Evolutionary conservation across 2,329 filamentous ascomycete genomes (phyloP).

Genomic region (Eutypella sp.): DNA sequence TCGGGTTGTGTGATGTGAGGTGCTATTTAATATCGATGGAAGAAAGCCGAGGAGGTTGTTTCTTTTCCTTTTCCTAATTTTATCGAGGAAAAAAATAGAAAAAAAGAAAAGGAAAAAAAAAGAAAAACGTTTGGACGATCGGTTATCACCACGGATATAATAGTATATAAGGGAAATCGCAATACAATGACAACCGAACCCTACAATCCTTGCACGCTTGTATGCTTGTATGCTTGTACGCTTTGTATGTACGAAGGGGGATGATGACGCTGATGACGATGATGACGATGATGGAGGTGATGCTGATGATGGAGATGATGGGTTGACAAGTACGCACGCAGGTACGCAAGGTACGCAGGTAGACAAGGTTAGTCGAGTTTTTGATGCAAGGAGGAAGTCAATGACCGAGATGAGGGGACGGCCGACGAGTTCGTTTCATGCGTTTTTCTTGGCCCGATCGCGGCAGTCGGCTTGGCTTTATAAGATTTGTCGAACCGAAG

Average conservation of each 20-base stretch:
- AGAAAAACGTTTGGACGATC: neutral
- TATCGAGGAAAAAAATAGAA: neutral
- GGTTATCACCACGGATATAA: neutral
- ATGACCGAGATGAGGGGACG: neutral
- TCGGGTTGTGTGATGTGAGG: too few relatives aligned
- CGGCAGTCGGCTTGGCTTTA: neutral
- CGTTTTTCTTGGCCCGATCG: neutral
- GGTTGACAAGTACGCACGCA: too few relatives aligned
- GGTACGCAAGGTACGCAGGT: neutral
- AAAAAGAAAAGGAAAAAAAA: neutral
- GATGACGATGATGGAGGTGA: too few relatives aligned
- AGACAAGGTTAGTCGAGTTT: neutral
- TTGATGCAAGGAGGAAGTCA: neutral
- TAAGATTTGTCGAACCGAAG: too few relatives aligned
- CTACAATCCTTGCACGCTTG: too few relatives aligned
- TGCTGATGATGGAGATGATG: too few relatives aligned
- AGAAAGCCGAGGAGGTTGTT: neutral
- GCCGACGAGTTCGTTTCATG: neutral
- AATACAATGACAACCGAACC: neutral
- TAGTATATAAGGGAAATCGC: neutral
- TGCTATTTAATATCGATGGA: neutral
- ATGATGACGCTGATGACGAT: too few relatives aligned
- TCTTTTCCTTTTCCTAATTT: too few relatives aligned
- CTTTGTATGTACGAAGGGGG: too few relatives aligned
- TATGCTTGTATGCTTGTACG: too few relatives aligned